These are phyloP conservation scores for Xylaria sp. DNA, from an alignment of 2,329 filamentous ascomycete genomes.

Conservation along the genomic window DNA sequence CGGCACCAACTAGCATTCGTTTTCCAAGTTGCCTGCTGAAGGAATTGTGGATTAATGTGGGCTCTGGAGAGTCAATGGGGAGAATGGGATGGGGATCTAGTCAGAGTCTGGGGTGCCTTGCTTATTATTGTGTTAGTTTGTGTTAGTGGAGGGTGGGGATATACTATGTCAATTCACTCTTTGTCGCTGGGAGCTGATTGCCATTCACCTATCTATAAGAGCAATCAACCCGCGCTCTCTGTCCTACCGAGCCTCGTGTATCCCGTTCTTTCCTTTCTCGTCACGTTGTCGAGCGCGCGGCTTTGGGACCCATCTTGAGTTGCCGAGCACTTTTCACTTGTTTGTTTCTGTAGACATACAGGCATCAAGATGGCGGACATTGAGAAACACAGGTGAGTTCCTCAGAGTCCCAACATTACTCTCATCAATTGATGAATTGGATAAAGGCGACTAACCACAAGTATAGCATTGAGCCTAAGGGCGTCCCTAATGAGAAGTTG, in stretches of 20 bases:
- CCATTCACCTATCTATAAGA: conserved; percentile 27
- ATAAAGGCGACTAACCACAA: background rate
- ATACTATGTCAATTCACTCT: conserved; percentile 5
- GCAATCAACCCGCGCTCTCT: conserved; percentile 9
- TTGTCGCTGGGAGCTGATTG: conserved; percentile 10
- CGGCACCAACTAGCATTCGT: conserved; percentile 21
- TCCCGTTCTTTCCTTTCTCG: conserved; percentile 16
- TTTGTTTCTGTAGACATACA: conserved; percentile 15
- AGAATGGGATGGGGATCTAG: conserved; percentile 31
- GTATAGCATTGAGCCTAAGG: conserved; percentile 32
- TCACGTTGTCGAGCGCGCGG: conserved; percentile 14
- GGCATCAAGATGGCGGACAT: conserved; percentile 35
- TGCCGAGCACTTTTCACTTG: conserved; percentile 10
- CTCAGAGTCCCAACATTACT: background rate
- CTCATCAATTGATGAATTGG: background rate
- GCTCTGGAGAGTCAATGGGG: conserved; percentile 1
- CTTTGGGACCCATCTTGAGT: conserved; percentile 7
- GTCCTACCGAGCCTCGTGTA: background rate
- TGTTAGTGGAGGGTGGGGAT: conserved; percentile 23
- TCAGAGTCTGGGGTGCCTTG: conserved; percentile 28
- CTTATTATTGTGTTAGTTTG: conserved; percentile 10
- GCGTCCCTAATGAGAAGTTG: conserved; percentile 42
- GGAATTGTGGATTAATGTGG: conserved; percentile 34
- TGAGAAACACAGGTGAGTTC: conserved; percentile 31
- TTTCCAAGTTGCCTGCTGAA: conserved; percentile 25